Percentiles rank a stretch among this genome's conserved stretches.
Conservation (phyloP, 768 basidiomycete genomes). For the Mycena albidolilacea region DNA sequence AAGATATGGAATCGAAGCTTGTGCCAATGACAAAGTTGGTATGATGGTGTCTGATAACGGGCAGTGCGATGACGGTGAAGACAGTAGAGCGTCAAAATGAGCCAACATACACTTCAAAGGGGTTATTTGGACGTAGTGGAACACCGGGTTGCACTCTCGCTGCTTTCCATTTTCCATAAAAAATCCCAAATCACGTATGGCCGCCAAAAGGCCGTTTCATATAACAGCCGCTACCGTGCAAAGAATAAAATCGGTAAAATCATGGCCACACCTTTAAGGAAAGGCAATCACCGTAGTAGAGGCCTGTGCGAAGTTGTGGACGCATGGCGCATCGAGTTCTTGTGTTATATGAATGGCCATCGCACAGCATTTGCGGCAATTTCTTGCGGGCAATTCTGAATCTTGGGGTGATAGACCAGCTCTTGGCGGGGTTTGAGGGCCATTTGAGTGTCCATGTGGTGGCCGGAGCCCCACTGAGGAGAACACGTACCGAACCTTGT, state of each 20-base stretch:
- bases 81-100: not conserved
- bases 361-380: too few species aligned
- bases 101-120: slow-evolving; percentile 8
- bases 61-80: not conserved
- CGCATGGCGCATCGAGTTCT: too few species aligned
- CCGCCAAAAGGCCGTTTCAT: too few species aligned
- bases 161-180: not conserved
- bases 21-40: not conserved
- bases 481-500: not conserved
- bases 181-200: too few species aligned
- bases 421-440: not conserved
- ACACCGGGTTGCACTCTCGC: not conserved
- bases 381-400: not conserved
- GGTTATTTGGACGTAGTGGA: slow-evolving; percentile 1
- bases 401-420: not conserved
- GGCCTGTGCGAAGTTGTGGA: too few species aligned
- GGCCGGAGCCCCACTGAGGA: not conserved
- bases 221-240: too few species aligned
- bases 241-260: too few species aligned
- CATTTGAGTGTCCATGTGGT: not conserved
- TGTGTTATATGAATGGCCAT: too few species aligned
- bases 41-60: slow-evolving; percentile 9
- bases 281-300: too few species aligned
- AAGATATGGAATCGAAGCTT: too few species aligned
- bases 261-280: too few species aligned